phyloP scores from a whole-genome alignment of 768 basidiomycete genomes.

The Tricholoma flavovirens region DNA sequence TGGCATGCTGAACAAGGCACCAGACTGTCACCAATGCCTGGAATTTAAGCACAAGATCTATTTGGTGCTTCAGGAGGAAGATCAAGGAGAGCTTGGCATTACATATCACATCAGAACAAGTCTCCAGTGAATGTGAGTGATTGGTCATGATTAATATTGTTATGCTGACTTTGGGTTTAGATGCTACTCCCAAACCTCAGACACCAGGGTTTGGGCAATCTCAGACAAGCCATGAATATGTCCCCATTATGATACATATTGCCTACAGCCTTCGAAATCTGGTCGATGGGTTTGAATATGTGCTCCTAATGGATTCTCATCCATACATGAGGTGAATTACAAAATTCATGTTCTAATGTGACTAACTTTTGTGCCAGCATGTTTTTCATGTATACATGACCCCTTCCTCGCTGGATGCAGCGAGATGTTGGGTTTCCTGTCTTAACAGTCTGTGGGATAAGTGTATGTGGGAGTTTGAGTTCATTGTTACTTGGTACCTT shows the following conservation, averaged over 20 bases:
- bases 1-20: slow-evolving; percentile 43
- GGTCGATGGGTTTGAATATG: slow-evolving; percentile 79
- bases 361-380: slow-evolving; percentile 43
- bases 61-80: slow-evolving; percentile 82
- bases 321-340: slow-evolving; percentile 60
- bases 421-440: slow-evolving; percentile 99
- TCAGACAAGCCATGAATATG: slow-evolving; percentile 52
- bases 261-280: slow-evolving; percentile 76
- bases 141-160: neutral
- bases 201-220: slow-evolving; percentile 43
- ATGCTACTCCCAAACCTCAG: slow-evolving; percentile 77
- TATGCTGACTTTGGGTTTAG: slow-evolving; percentile 26
- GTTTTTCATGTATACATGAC: slow-evolving; percentile 92
- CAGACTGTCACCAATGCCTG: too few relatives aligned
- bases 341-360: neutral
- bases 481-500: slow-evolving; percentile 82
- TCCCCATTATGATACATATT: slow-evolving; percentile 70
- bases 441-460: too few relatives aligned
- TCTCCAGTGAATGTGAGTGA: slow-evolving; percentile 54
- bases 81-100: slow-evolving; percentile 93
- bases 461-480: slow-evolving; percentile 98
- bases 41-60: slow-evolving; percentile 92
- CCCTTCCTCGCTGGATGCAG: slow-evolving; percentile 81
- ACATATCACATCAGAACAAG: slow-evolving; percentile 37
- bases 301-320: slow-evolving; percentile 71